Base-by-base conservation (phyloP, 768 basidiomycete species). In the Rhodosporidiobolus sp. region DNA sequence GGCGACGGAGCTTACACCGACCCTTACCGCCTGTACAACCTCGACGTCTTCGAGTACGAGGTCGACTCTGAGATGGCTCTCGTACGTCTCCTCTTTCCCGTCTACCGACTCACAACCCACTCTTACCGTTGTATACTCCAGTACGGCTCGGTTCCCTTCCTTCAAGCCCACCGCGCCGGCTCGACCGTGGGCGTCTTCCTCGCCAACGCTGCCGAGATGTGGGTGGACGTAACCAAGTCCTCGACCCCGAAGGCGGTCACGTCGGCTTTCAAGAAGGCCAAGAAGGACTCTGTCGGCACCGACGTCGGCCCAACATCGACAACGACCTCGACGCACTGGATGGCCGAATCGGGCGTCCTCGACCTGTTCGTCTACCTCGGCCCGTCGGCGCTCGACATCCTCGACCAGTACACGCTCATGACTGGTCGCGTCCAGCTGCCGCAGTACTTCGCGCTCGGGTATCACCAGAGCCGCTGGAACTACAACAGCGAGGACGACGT, bases 391-490 rank as follows among this genome's bases (percentile, higher is more conserved):
- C 83, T 85, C 14, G 88, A 90, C 5, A 84, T 97, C 45, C 94
- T 97, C 81, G 85, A 84, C 57, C 92, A 97, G 80, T 97, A 95
- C 79, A 85, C 91, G 0, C 82, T 83, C 28, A 85, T 98, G 65
- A 96, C 94, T 0, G 96, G 96, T 1, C 86, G 89, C 0, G 87
- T 91, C 0, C 88, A 89, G 8, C 84, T 99, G n/a, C 96, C 96
- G 0, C 88, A 92, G 16, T 86, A 90, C 28, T 97, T 91, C 88
- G 87, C 92, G 35, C 84, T 97, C 68, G 96, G 88, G 0, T 95
- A 99, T 79, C 96, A 98, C 81, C 96, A 98, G 80, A 98, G 95
- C 80, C 85, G 96, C 48, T 98, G 96, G 96, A 98, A 99, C 80
- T 98, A 99, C 79, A 85, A 95, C 74, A 91, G 88, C 82, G 88